A percentile compares a stretch with the other conserved stretches of the same genome.
Conservation (phyloP, 441 rosid species). For the Adansonia rubrostipa region DNA sequence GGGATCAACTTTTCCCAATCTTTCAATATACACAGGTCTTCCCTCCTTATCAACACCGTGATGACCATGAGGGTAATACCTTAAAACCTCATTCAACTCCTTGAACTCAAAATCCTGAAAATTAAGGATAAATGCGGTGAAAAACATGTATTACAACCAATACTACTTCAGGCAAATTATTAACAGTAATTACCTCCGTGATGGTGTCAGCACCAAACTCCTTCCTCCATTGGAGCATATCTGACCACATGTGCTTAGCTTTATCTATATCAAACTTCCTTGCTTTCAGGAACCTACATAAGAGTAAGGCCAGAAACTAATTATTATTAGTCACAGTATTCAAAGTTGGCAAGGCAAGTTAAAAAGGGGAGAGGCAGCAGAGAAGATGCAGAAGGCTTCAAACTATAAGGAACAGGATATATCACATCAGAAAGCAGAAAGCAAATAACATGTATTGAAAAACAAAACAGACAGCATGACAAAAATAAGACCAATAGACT, state of each 20-base stretch:
- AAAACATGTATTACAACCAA: slow-evolving; percentile 10
- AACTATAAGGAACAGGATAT: background rate
- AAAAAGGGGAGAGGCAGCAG: background rate
- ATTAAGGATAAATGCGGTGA: slow-evolving; percentile 25
- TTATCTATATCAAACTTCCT: slow-evolving; percentile 95
- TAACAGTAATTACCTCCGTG: slow-evolving; percentile 58
- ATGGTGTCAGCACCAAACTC: slow-evolving; percentile 90
- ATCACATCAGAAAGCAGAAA: slow-evolving; percentile 16
- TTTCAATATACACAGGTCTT: slow-evolving; percentile 89
- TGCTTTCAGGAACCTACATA: slow-evolving; percentile 84
- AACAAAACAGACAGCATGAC: background rate
- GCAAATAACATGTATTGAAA: background rate
- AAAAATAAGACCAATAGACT: background rate
- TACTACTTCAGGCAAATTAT: slow-evolving; percentile 24
- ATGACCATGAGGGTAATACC: slow-evolving; percentile 88
- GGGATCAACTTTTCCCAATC: slow-evolving; percentile 92
- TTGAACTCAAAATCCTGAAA: slow-evolving; percentile 38
- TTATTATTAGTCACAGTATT: slow-evolving; percentile 5
- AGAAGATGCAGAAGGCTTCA: slow-evolving; percentile 12
- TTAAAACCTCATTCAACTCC: slow-evolving; percentile 81
- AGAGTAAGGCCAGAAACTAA: background rate
- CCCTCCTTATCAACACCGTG: slow-evolving; percentile 99
- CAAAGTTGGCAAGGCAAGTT: slow-evolving; percentile 14
- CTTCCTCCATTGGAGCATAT: slow-evolving; percentile 98
- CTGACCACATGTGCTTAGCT: slow-evolving; percentile 99